Evolutionary conservation across 306 rosid species (phyloP).

Genomic region (Vachellia collinsii): DNA sequence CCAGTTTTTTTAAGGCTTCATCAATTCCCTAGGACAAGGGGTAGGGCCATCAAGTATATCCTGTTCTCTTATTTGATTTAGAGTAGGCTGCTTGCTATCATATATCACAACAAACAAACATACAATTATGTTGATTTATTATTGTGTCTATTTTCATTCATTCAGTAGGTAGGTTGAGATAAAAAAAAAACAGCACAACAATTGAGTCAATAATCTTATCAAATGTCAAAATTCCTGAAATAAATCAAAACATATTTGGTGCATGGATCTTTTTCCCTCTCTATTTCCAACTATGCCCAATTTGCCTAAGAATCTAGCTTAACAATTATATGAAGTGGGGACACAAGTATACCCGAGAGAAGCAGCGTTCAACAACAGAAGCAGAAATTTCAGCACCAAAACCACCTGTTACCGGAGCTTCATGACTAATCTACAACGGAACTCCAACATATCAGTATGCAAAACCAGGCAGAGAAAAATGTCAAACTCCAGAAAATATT

Average conservation of each 20-base stretch:
- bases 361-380: constrained; percentile 89
- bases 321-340: constrained; percentile 9
- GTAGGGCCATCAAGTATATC: not conserved
- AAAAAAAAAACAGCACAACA: not conserved
- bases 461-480: constrained; percentile 6
- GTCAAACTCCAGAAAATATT: constrained; percentile 11
- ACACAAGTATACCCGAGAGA: constrained; percentile 69
- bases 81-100: not conserved
- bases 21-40: not conserved
- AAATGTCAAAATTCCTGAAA: constrained; percentile 7
- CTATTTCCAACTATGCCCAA: not conserved
- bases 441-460: constrained; percentile 24
- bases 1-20: not conserved
- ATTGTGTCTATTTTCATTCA: not conserved
- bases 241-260: constrained; percentile 6
- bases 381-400: constrained; percentile 98
- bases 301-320: not conserved
- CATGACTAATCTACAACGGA: constrained; percentile 84
- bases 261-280: not conserved
- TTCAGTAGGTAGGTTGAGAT: not conserved
- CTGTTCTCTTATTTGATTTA: too few relatives aligned
- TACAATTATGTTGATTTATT: not conserved
- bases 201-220: not conserved
- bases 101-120: not conserved
- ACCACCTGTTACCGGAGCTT: constrained; percentile 96